These are phyloP conservation scores for Aspergillus indologenus DNA, from an alignment of 495 filamentous ascomycete genomes.

Conservation along the genomic window DNA sequence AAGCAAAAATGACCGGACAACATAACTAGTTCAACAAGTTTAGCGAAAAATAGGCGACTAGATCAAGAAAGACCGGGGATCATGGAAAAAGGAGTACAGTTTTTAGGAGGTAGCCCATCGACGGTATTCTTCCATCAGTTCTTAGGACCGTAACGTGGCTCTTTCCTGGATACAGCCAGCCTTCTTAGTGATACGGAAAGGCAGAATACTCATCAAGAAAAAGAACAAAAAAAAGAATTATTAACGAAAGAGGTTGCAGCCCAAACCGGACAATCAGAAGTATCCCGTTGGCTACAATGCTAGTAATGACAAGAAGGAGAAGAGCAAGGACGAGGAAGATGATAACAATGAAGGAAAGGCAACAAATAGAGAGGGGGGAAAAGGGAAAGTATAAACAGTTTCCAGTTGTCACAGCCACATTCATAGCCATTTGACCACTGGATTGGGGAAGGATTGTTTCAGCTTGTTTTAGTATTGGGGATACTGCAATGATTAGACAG, in stretches of 20 bases:
- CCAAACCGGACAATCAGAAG: no score
- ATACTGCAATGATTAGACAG: constrained; percentile 12
- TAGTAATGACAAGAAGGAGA: no score
- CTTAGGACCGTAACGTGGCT: no score
- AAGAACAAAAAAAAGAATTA: no score
- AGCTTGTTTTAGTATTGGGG: constrained; percentile 12
- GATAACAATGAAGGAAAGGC: not conserved
- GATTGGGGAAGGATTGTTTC: not conserved
- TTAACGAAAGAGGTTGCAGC: no score
- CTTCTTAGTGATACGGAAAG: no score
- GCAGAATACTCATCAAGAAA: no score
- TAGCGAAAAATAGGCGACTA: not conserved
- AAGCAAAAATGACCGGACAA: not conserved
- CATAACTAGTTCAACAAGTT: not conserved
- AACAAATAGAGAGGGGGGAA: not conserved
- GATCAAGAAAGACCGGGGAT: not conserved
- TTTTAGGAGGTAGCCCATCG: no score
- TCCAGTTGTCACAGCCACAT: constrained; percentile 16
- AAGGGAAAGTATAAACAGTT: constrained; percentile 5
- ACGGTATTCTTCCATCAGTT: no score
- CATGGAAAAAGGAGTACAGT: not conserved
- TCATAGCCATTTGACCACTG: constrained; percentile 1
- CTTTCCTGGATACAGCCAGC: no score
- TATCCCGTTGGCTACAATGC: no score
- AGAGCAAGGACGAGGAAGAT: not conserved